A percentile compares a stretch with the other conserved stretches of the same genome.
Conservation (phyloP, 1,139 yeast species). For the Candida glucosophila region DNA sequence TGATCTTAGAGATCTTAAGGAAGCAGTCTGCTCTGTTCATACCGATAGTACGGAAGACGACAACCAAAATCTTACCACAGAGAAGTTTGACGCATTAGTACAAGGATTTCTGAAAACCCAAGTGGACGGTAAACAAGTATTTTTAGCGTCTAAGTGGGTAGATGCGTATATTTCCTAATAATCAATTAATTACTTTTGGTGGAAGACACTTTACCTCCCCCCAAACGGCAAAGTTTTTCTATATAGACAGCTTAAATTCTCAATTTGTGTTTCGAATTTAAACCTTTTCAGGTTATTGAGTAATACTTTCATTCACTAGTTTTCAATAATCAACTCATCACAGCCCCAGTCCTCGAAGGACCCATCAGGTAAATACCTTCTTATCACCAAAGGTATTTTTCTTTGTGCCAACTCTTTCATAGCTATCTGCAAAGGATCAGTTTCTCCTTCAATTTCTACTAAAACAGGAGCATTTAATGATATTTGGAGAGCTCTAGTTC, state of each 20-base stretch:
- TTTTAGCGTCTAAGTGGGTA: constrained; percentile 53
- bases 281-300: no score
- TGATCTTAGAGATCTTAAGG: constrained; percentile 42
- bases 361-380: constrained; percentile 96
- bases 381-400: constrained; percentile 88
- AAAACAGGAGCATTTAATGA: constrained; percentile 97
- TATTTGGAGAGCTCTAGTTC: constrained; percentile 93
- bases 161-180: constrained; percentile 45
- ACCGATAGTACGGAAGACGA: no score
- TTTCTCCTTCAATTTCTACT: constrained; percentile 97
- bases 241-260: no score
- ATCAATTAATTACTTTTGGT: no score
- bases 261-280: no score
- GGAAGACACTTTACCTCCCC: no score
- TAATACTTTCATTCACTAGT: no score
- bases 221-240: no score
- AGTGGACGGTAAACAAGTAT: constrained; percentile 47
- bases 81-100: constrained; percentile 37
- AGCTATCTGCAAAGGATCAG: constrained; percentile 97
- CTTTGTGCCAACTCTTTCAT: constrained; percentile 93
- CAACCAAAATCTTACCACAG: constrained; percentile 22
- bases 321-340: constrained; percentile 91
- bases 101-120: constrained; percentile 51
- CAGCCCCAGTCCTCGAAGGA: constrained; percentile 98
- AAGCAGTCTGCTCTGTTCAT: constrained; percentile 39